Percentiles rank a stretch among this genome's conserved stretches.
These are phyloP conservation scores for Pseudomicrostroma phylloplanum DNA, from an alignment of 1,284 basidiomycete species.

Conservation along the genomic window DNA sequence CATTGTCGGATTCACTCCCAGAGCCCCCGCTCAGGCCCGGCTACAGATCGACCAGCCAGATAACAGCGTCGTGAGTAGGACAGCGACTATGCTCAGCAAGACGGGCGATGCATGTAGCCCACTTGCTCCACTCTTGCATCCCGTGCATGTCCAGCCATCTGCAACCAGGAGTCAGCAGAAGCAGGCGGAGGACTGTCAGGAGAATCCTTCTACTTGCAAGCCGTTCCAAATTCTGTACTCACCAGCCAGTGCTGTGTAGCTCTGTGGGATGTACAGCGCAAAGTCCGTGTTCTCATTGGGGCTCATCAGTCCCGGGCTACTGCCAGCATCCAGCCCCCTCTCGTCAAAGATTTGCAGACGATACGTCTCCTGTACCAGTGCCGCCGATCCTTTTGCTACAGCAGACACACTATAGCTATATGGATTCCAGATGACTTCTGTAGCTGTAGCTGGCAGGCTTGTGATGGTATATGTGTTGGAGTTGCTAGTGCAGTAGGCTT, in stretches of 20 bases:
- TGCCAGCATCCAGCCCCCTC: constrained; percentile 26
- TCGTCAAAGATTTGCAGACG: constrained; percentile 45
- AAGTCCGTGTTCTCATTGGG: constrained; percentile 45
- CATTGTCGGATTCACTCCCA: too few species aligned
- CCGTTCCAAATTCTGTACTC: too few species aligned
- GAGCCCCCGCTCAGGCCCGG: background rate
- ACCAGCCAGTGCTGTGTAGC: constrained; percentile 41
- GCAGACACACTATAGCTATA: constrained; percentile 40
- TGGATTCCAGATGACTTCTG: constrained; percentile 42
- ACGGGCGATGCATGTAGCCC: background rate
- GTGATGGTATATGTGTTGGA: constrained; percentile 43
- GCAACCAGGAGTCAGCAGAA: too few species aligned
- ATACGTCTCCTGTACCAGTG: constrained; percentile 43
- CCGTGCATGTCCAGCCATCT: constrained; percentile 15
- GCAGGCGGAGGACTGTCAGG: too few species aligned
- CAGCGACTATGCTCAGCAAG: background rate
- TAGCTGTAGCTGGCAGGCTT: constrained; percentile 38
- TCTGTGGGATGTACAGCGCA: constrained; percentile 46
- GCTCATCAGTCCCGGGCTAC: constrained; percentile 31
- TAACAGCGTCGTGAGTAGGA: background rate
- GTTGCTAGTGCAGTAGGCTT: constrained; percentile 44
- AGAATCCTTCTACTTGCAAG: too few species aligned
- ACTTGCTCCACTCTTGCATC: background rate
- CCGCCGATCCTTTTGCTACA: constrained; percentile 26
- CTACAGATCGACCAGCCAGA: constrained; percentile 3